Percentiles rank a stretch among this genome's conserved stretches.
These are phyloP conservation scores for Xylariales sp. DNA, from an alignment of 2,329 filamentous ascomycete genomes.

Conservation along the genomic window DNA sequence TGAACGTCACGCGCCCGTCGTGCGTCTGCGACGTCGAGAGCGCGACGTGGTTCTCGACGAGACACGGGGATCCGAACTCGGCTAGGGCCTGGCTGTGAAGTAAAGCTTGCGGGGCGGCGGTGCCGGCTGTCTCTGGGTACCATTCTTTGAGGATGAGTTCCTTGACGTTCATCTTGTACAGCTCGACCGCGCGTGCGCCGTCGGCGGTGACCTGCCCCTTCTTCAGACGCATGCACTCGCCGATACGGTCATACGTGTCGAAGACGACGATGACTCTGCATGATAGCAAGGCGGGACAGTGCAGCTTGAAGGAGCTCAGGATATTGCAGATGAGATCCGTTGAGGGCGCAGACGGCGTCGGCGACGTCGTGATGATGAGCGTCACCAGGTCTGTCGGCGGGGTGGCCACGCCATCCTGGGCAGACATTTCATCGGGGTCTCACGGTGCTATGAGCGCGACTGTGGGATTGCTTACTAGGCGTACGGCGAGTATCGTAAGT, in stretches of 20 bases:
- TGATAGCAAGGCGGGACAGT: slow-evolving; percentile 55
- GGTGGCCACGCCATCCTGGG: slow-evolving; percentile 22
- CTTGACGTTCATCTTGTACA: slow-evolving; percentile 63
- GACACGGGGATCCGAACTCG: slow-evolving; percentile 59
- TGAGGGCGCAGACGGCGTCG: slow-evolving; percentile 65
- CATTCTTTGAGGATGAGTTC: slow-evolving; percentile 53
- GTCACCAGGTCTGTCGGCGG: slow-evolving; percentile 49
- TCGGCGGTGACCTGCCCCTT: slow-evolving; percentile 63
- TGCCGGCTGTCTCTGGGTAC: slow-evolving; percentile 5
- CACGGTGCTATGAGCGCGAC: not conserved
- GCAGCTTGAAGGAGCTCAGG: slow-evolving; percentile 56
- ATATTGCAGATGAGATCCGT: slow-evolving; percentile 63
- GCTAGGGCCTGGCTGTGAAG: slow-evolving; percentile 50
- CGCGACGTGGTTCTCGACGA: slow-evolving; percentile 53
- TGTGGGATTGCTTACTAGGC: not conserved
- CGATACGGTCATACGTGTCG: slow-evolving; percentile 63
- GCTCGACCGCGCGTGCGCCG: slow-evolving; percentile 55
- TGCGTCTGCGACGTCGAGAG: slow-evolving; percentile 52
- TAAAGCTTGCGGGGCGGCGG: slow-evolving; percentile 25
- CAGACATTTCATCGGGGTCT: slow-evolving; percentile 29
- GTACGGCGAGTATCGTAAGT: not conserved
- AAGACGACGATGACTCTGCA: slow-evolving; percentile 64
- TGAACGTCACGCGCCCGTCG: slow-evolving; percentile 57
- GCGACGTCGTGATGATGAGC: slow-evolving; percentile 65
- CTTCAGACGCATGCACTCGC: slow-evolving; percentile 59